Conservation (phyloP, 768 basidiomycete genomes). For the Termitomyces sp. region DNA sequence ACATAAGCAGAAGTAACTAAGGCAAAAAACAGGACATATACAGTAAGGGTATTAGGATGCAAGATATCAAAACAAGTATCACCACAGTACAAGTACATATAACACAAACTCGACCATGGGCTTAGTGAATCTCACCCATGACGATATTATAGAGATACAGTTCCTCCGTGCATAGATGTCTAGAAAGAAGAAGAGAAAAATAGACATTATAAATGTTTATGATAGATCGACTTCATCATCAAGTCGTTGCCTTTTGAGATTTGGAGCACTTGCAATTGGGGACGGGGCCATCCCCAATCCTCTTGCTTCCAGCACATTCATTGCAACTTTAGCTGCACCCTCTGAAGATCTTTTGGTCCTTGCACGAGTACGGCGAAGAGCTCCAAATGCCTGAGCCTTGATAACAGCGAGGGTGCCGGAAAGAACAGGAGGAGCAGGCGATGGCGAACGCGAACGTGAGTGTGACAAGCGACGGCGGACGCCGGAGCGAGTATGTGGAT, state of each 20-base stretch:
- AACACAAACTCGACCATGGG: slow-evolving; percentile 13
- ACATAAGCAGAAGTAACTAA: not conserved
- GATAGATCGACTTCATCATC: slow-evolving; percentile 42
- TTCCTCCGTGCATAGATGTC: slow-evolving; percentile 14
- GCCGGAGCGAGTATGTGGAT: slow-evolving; percentile 36
- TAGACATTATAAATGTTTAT: slow-evolving; percentile 7
- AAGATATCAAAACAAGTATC: slow-evolving; percentile 16
- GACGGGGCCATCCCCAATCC: slow-evolving; percentile 46
- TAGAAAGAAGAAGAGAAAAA: slow-evolving; percentile 7
- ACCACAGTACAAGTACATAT: slow-evolving; percentile 16
- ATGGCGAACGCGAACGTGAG: slow-evolving; percentile 46
- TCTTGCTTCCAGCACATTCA: slow-evolving; percentile 77
- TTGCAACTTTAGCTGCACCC: slow-evolving; percentile 63
- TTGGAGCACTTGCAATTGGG: slow-evolving; percentile 3
- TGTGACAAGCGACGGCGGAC: slow-evolving; percentile 39
- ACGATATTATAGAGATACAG: slow-evolving; percentile 18
- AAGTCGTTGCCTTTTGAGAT: slow-evolving; percentile 17
- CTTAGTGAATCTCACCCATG: slow-evolving; percentile 11
- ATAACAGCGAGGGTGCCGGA: slow-evolving; percentile 85
- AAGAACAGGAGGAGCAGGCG: slow-evolving; percentile 40
- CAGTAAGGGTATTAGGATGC: slow-evolving; percentile 14
- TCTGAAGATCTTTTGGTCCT: slow-evolving; percentile 70
- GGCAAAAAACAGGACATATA: slow-evolving; percentile 9
- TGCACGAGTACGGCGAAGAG: slow-evolving; percentile 71
- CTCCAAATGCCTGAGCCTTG: slow-evolving; percentile 87